Base-by-base conservation (phyloP, 352 stramenopile genomes). In the Phytopythium helicoides region DNA sequence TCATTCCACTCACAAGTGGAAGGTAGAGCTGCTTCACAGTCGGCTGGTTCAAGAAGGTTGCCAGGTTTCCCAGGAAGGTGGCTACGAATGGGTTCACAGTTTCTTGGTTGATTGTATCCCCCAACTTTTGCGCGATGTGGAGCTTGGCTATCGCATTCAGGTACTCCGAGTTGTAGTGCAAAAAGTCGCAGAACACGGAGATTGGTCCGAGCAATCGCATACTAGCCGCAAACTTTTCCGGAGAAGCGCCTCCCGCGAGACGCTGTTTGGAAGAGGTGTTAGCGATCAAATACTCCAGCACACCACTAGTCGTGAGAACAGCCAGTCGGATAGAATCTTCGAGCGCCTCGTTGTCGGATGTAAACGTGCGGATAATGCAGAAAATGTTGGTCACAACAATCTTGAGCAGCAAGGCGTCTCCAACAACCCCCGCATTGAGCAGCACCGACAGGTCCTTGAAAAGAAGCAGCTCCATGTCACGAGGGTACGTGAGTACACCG, bases 331-430 rank as follows among this genome's bases (percentile, higher is more conserved):
- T 40, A 7, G 81, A 73, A 40, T 91, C 76, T 11, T 80, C 61
- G 2, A 62, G 44, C 26, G 64, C 58, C 9, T 53, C 46, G 7
- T 58, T 63, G 12, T 56, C 68, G 2, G 56, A 54, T 2, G 41
- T 23, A 11, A 62, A 37, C 25, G 80, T 60, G 1, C 72, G 76
- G 42, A 77, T 64, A 25, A 87, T 47, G 35, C 77, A 91, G 51
- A 92, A 92, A 3, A 94, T 68, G 58, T 92, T 89, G 33, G 64
- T 92, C n/a, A 82, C 73, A 23, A 92, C 66, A 11, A 94, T 34
- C 51, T 92, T 94, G 40, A 94, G 66, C 62, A 94, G 55, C 47
- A 94, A 57, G 19, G 81, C 74, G 42, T 93, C 83, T n/a, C 83
- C 71, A 6, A 93, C 55, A 11, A 83, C 72, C 22, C 77, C 77